These are phyloP conservation scores for Cryphonectria carpinicola DNA, from an alignment of 2,329 filamentous ascomycete genomes.

Conservation along the genomic window DNA sequence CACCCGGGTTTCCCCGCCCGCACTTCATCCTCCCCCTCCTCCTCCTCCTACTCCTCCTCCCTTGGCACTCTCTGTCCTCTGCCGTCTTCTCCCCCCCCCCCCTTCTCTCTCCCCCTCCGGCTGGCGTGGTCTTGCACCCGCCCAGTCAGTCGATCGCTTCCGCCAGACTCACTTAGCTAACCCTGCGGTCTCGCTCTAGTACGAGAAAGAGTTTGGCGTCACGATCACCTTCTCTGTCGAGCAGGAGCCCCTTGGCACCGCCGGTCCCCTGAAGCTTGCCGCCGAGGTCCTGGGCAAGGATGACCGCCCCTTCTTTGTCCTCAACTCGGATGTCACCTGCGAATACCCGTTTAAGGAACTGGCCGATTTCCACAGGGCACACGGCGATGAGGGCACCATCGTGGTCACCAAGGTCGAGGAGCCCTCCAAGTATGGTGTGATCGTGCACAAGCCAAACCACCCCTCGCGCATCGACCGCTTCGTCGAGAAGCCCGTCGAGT, in stretches of 20 bases:
- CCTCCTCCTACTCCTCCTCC: background rate
- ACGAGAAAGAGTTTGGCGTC: slow-evolving; percentile 89
- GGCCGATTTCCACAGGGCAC: slow-evolving; percentile 86
- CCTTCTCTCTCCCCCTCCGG: no score
- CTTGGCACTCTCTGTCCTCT: background rate
- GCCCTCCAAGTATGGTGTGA: slow-evolving; percentile 97
- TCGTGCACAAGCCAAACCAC: slow-evolving; percentile 95
- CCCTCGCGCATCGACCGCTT: slow-evolving; percentile 94
- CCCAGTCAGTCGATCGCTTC: background rate
- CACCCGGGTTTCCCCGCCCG: no score
- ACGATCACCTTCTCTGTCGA: slow-evolving; percentile 98
- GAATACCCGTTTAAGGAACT: slow-evolving; percentile 94
- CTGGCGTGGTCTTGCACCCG: background rate
- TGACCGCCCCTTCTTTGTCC: slow-evolving; percentile 93
- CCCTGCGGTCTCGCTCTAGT: slow-evolving; percentile 52
- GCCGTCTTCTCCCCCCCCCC: background rate
- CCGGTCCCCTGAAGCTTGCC: slow-evolving; percentile 92
- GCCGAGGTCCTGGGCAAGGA: slow-evolving; percentile 92
- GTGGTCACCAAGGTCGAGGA: slow-evolving; percentile 99
- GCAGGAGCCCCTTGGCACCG: slow-evolving; percentile 91
- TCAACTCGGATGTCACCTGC: slow-evolving; percentile 98
- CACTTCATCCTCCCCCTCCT: no score
- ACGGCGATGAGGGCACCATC: slow-evolving; percentile 96
- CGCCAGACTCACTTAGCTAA: slow-evolving; percentile 6
- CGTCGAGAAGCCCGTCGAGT: slow-evolving; percentile 98